Conservation (phyloP, 2,329 filamentous ascomycete species). For the Fusarium oxysporum region DNA sequence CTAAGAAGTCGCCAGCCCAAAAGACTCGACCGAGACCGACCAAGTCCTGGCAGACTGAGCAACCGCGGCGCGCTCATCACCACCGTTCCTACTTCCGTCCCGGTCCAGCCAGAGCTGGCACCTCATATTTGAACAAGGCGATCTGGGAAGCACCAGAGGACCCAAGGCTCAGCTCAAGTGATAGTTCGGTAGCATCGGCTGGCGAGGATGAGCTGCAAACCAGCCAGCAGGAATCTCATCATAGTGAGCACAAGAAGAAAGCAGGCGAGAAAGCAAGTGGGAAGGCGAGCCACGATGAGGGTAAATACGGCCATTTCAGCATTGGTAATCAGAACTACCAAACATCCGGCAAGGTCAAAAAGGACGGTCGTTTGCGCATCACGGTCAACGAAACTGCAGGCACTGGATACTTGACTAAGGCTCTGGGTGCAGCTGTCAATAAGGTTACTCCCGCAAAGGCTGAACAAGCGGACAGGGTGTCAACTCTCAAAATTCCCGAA, state of each 20-base stretch:
- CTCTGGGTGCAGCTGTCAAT: slow-evolving; percentile 73
- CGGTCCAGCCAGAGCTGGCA: slow-evolving; percentile 35
- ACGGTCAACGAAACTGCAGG: slow-evolving; percentile 77
- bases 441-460: slow-evolving; percentile 37
- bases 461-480: slow-evolving; percentile 1
- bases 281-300: slow-evolving; percentile 40
- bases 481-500: slow-evolving; percentile 26
- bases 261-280: not conserved
- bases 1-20: slow-evolving; percentile 3
- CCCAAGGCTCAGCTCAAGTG: slow-evolving; percentile 9
- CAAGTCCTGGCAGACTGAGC: slow-evolving; percentile 39
- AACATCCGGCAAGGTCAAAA: slow-evolving; percentile 73
- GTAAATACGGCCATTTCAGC: slow-evolving; percentile 56
- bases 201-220: slow-evolving; percentile 13
- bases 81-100: slow-evolving; percentile 30
- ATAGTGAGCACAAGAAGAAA: slow-evolving; percentile 4
- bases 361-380: slow-evolving; percentile 77
- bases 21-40: slow-evolving; percentile 31
- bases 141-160: slow-evolving; percentile 30
- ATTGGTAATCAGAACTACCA: slow-evolving; percentile 73
- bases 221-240: not conserved
- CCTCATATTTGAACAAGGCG: slow-evolving; percentile 38
- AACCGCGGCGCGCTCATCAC: slow-evolving; percentile 16
- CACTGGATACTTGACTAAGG: slow-evolving; percentile 79
- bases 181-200: slow-evolving; percentile 28